These are phyloP conservation scores for Panicum virgatum DNA, from an alignment of 202 grass and related monocot species.

Conservation along the genomic window DNA sequence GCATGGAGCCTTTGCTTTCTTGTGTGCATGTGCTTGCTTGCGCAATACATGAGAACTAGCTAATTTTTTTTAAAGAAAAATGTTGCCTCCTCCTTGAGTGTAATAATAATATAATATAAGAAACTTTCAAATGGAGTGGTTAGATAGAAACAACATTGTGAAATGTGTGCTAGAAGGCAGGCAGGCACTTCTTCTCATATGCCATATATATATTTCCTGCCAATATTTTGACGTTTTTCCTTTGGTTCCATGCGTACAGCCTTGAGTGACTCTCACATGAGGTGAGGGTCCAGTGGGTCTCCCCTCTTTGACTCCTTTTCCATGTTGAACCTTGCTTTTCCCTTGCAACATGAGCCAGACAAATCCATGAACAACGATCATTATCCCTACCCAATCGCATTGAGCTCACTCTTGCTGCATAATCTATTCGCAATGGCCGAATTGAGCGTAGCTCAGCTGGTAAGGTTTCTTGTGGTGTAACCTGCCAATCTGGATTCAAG, in stretches of 20 bases:
- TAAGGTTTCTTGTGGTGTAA: too few relatives aligned
- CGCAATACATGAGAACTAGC: conserved; percentile 32
- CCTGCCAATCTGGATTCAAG: fast-evolving
- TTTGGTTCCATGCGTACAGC: conserved; percentile 47
- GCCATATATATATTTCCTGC: conserved; percentile 38
- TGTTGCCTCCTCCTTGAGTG: conserved; percentile 10
- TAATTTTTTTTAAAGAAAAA: neutral
- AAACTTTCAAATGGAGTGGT: conserved; percentile 63
- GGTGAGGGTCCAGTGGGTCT: conserved; percentile 54
- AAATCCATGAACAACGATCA: conserved; percentile 57
- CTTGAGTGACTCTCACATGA: conserved; percentile 74
- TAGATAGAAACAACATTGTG: conserved; percentile 45
- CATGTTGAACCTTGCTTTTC: conserved; percentile 46
- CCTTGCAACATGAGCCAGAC: conserved; percentile 32
- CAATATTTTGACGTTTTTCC: conserved; percentile 30
- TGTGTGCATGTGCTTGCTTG: conserved; percentile 50
- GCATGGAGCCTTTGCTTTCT: conserved; percentile 14
- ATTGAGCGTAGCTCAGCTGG: too few relatives aligned
- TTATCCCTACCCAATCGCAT: conserved; percentile 47
- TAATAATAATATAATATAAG: too few relatives aligned
- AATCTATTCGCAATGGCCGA: conserved; percentile 46
- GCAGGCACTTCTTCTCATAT: conserved; percentile 58
- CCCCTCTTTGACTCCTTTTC: conserved; percentile 67
- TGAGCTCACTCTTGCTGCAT: conserved; percentile 17
- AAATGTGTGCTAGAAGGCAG: conserved; percentile 38